Evolutionary conservation across 108 stramenopile species (phyloP).

Genomic region (Aurantiochytrium sp.): DNA sequence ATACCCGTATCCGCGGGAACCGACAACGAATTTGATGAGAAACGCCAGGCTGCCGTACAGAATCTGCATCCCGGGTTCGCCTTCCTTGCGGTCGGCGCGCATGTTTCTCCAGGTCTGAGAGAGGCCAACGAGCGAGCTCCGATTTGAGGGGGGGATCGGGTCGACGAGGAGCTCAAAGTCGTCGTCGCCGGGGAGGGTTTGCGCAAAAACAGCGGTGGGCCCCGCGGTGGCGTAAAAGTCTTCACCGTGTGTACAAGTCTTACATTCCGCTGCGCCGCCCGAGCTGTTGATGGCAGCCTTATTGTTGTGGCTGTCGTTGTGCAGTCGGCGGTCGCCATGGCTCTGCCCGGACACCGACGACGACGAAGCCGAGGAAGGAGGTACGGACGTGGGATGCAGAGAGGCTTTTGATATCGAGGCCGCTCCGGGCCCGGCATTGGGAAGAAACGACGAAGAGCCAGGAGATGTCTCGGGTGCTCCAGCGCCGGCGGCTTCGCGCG

Average conservation of each 20-base stretch:
- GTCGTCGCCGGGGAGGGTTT: not conserved
- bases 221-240: not conserved
- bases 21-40: not conserved
- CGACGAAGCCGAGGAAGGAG: too few relatives aligned
- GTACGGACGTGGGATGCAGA: too few relatives aligned
- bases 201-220: not conserved
- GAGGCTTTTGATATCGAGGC: too few relatives aligned
- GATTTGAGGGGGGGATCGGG: not conserved
- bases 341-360: too few relatives aligned
- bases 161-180: constrained; percentile 9
- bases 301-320: too few relatives aligned
- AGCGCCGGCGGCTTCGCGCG: too few relatives aligned
- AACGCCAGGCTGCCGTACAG: not conserved
- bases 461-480: too few relatives aligned
- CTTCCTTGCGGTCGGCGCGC: not conserved
- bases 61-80: constrained; percentile 4
- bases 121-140: not conserved
- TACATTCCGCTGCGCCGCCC: not conserved
- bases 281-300: too few relatives aligned
- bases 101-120: constrained; percentile 16
- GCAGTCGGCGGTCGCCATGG: too few relatives aligned
- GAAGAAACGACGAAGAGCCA: too few relatives aligned
- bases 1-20: not conserved
- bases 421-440: too few relatives aligned
- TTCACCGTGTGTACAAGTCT: not conserved